Evolutionary conservation across 2,329 filamentous ascomycete species (phyloP).

Genomic region (Aspergillus melleus): DNA sequence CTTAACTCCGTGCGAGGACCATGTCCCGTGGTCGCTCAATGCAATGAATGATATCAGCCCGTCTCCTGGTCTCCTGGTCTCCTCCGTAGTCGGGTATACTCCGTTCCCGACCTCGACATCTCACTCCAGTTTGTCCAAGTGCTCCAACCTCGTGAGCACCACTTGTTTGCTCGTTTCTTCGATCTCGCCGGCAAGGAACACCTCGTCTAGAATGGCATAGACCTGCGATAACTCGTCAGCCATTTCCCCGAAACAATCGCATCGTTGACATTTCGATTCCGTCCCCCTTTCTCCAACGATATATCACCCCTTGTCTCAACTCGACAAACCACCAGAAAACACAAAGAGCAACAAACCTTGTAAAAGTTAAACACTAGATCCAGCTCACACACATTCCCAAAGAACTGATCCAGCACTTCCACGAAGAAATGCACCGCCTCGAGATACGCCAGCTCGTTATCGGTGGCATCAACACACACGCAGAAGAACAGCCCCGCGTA

Average conservation of each 20-base stretch:
- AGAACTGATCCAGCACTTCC: conserved; percentile 97
- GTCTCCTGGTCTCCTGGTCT: background rate
- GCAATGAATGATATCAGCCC: conserved; percentile 9
- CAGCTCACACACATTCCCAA: conserved; percentile 97
- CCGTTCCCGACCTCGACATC: background rate
- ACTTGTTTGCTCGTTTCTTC: conserved; percentile 99
- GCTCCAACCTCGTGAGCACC: conserved; percentile 87
- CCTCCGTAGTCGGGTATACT: background rate
- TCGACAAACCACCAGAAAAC: background rate
- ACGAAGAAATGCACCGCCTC: conserved; percentile 99
- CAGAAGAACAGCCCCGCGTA: conserved; percentile 99
- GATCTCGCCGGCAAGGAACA: conserved; percentile 95
- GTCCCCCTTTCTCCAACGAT: background rate
- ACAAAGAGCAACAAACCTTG: conserved; percentile 51
- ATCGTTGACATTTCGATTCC: background rate
- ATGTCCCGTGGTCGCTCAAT: conserved; percentile 19
- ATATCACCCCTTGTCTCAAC: background rate
- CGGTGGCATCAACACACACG: conserved; percentile 97
- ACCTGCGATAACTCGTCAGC: conserved; percentile 55
- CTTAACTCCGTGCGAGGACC: conserved; percentile 22
- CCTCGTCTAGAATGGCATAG: conserved; percentile 97
- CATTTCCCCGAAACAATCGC: background rate
- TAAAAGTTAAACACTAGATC: conserved; percentile 79
- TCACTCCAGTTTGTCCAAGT: conserved; percentile 93
- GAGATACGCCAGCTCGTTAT: conserved; percentile 95